Conservation (phyloP, 441 rosid genomes). For the Corymbia citriodora region DNA sequence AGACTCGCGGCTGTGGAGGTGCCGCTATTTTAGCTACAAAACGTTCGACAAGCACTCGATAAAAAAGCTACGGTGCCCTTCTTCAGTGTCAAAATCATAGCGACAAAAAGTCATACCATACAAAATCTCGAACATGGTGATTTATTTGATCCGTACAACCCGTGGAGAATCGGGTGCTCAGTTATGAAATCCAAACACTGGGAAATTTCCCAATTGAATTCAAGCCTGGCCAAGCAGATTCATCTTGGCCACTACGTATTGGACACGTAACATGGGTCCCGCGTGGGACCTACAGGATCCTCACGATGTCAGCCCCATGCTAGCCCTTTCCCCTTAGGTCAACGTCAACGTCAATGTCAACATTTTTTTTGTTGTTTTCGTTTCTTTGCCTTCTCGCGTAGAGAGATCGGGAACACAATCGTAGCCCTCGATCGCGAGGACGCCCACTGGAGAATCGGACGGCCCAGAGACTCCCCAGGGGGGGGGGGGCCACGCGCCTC, state of each 20-base stretch:
- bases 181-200: background rate
- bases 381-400: background rate
- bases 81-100: background rate
- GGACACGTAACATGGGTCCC: background rate
- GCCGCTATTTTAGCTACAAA: fast-evolving
- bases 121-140: background rate
- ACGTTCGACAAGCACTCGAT: background rate
- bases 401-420: background rate
- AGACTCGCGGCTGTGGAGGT: background rate
- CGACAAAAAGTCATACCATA: fast-evolving
- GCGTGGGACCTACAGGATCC: background rate
- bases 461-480: background rate
- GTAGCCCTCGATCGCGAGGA: background rate
- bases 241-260: background rate
- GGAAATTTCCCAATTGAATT: background rate
- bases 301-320: background rate
- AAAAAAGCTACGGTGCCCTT: background rate
- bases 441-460: background rate
- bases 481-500: background rate
- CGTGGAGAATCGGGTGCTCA: background rate
- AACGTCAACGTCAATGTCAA: no score
- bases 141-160: fast-evolving
- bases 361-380: no score
- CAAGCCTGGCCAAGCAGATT: fast-evolving
- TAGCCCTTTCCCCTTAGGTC: no score